A percentile compares a stretch with the other conserved stretches of the same genome.
Conservation (phyloP, 345 rosid genomes). For the Lumnitzera littorea region DNA sequence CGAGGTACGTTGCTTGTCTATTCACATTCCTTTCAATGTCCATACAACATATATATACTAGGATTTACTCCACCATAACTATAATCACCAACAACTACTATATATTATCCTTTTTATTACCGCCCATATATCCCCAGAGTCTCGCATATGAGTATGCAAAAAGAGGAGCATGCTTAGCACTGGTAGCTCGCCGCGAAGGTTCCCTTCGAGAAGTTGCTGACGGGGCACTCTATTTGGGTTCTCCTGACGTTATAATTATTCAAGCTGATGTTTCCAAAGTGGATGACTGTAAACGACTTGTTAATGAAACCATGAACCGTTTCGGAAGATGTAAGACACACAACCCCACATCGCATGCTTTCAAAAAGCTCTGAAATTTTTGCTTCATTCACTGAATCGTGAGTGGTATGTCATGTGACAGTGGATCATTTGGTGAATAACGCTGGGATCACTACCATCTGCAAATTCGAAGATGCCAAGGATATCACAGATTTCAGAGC, state of each 20-base stretch:
- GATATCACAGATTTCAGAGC: constrained; percentile 34
- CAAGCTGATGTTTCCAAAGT: constrained; percentile 49
- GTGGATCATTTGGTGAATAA: constrained; percentile 67
- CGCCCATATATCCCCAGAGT: constrained; percentile 13
- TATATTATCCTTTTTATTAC: no score
- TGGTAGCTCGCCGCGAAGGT: constrained; percentile 37
- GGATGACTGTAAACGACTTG: constrained; percentile 40
- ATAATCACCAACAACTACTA: no score
- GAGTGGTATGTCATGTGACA: constrained; percentile 9
- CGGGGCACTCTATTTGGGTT: constrained; percentile 28
- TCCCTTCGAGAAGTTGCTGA: constrained; percentile 38
- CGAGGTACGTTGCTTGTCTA: constrained; percentile 1
- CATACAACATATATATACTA: background rate
- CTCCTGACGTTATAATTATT: constrained; percentile 35
- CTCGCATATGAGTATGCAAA: constrained; percentile 56
- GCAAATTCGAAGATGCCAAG: constrained; percentile 38
- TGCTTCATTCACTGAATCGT: background rate
- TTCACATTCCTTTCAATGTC: no score
- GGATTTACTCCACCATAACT: background rate
- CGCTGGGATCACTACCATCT: constrained; percentile 45
- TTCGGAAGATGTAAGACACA: constrained; percentile 37
- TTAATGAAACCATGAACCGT: constrained; percentile 29
- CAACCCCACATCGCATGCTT: no score
- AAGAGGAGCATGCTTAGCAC: constrained; percentile 52
- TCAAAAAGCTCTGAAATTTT: background rate